phyloP scores from a whole-genome alignment of 1,284 basidiomycete genomes.

The Cryptococcus neoformans region DNA sequence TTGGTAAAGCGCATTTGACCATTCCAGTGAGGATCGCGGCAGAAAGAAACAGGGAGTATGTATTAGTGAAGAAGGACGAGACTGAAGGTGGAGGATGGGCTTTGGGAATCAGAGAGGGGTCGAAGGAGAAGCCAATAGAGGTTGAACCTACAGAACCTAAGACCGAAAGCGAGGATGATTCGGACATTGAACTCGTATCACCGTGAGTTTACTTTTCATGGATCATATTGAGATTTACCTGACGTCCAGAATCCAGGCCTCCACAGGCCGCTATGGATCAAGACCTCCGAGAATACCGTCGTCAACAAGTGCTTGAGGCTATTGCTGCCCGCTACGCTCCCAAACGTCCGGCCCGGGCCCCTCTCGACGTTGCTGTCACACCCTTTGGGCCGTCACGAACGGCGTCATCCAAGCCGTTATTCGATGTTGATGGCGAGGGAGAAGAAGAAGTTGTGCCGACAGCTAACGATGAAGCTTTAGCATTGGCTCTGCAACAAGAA shows the following conservation, averaged over 20 bases:
- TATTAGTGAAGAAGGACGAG: constrained; percentile 82
- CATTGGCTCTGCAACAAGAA: constrained; percentile 45
- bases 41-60: constrained; percentile 89
- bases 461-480: constrained; percentile 44
- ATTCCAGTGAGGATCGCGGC: constrained; percentile 92
- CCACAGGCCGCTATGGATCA: constrained; percentile 52
- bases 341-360: constrained; percentile 45
- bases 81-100: constrained; percentile 86
- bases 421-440: constrained; percentile 55
- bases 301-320: constrained; percentile 63
- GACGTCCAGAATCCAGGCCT: background rate
- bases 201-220: constrained; percentile 55
- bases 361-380: constrained; percentile 32
- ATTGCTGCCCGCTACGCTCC: constrained; percentile 59
- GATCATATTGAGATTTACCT: background rate
- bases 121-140: constrained; percentile 77
- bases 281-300: constrained; percentile 65
- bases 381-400: constrained; percentile 32
- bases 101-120: constrained; percentile 78
- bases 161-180: constrained; percentile 49
- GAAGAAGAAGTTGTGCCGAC: constrained; percentile 27
- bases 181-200: constrained; percentile 60
- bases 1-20: constrained; percentile 77
- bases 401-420: constrained; percentile 53
- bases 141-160: constrained; percentile 51